Conservation (phyloP, 1,139 yeast species). For the Barnettozyma hawaiiensis region DNA sequence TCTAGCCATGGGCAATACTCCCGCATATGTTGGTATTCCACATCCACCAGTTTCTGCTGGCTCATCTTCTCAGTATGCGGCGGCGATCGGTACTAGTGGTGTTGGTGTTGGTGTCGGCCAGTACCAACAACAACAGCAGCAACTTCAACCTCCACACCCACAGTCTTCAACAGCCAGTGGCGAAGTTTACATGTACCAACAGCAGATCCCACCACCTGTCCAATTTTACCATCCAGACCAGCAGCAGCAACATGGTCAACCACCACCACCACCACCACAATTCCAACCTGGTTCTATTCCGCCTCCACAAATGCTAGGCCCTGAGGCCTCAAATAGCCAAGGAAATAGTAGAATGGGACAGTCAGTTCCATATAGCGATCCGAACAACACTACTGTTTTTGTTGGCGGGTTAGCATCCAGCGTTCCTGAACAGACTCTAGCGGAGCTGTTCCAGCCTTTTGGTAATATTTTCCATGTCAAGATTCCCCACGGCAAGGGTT, state of each 20-base stretch:
- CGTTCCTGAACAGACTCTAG: conserved; percentile 54
- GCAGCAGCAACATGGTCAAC: too few relatives aligned
- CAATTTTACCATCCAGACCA: conserved; percentile 17
- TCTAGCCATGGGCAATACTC: conserved; percentile 2
- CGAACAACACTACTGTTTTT: conserved; percentile 66
- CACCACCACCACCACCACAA: conserved; percentile 7
- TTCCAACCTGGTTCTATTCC: conserved; percentile 4
- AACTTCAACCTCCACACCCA: conserved; percentile 6
- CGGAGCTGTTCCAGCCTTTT: conserved; percentile 56
- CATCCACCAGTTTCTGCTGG: conserved; percentile 6
- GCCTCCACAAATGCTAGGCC: not conserved
- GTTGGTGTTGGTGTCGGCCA: conserved; percentile 6
- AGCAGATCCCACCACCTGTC: conserved; percentile 20
- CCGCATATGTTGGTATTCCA: conserved; percentile 10
- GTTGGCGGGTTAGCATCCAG: conserved; percentile 63
- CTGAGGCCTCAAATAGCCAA: conserved; percentile 1
- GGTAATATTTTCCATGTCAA: conserved; percentile 63
- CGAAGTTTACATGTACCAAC: conserved; percentile 19
- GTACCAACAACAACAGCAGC: too few relatives aligned
- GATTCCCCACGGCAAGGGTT: conserved; percentile 64
- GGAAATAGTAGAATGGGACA: conserved; percentile 23
- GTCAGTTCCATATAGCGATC: conserved; percentile 41
- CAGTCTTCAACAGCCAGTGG: conserved; percentile 9
- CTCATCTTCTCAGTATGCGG: conserved; percentile 5
- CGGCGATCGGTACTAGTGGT: too few relatives aligned